A percentile compares a stretch with the other conserved stretches of the same genome.
phyloP scores from a whole-genome alignment of 371 early-diverging fungal genomes.

The Sanchytrium tribonematis region DNA sequence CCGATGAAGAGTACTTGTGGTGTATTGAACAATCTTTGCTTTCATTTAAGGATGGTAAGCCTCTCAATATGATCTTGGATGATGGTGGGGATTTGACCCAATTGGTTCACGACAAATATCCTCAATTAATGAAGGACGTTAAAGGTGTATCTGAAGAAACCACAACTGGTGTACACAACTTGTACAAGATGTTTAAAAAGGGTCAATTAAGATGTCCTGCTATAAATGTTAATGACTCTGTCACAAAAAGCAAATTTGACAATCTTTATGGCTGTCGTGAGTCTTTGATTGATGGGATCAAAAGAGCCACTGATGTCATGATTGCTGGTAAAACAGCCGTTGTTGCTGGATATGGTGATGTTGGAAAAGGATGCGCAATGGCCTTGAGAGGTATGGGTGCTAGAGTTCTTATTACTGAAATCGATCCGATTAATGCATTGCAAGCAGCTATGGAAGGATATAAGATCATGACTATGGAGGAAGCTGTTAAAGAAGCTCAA shows the following conservation, averaged over 20 bases:
- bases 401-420: slow-evolving; percentile 85
- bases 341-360: slow-evolving; percentile 97
- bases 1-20: slow-evolving; percentile 92
- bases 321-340: slow-evolving; percentile 96
- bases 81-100: slow-evolving; percentile 95
- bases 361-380: slow-evolving; percentile 96
- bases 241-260: slow-evolving; percentile 98
- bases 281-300: slow-evolving; percentile 96
- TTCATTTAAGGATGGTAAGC: slow-evolving; percentile 73
- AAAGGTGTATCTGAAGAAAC: slow-evolving; percentile 94
- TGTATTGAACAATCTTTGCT: slow-evolving; percentile 81
- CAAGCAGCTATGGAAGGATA: slow-evolving; percentile 98
- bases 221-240: slow-evolving; percentile 98
- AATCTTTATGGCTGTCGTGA: slow-evolving; percentile 98
- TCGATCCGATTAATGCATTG: slow-evolving; percentile 96
- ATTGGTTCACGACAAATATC: slow-evolving; percentile 84
- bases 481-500: slow-evolving; percentile 61
- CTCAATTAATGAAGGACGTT: slow-evolving; percentile 38
- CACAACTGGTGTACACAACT: slow-evolving; percentile 96
- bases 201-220: slow-evolving; percentile 78
- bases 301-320: slow-evolving; percentile 98
- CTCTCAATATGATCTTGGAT: slow-evolving; percentile 93
- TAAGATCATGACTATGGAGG: slow-evolving; percentile 94
- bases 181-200: slow-evolving; percentile 73
- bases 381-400: slow-evolving; percentile 95